Base-by-base conservation (phyloP, 805 yeast species). In the Metschnikowia rubicola region DNA sequence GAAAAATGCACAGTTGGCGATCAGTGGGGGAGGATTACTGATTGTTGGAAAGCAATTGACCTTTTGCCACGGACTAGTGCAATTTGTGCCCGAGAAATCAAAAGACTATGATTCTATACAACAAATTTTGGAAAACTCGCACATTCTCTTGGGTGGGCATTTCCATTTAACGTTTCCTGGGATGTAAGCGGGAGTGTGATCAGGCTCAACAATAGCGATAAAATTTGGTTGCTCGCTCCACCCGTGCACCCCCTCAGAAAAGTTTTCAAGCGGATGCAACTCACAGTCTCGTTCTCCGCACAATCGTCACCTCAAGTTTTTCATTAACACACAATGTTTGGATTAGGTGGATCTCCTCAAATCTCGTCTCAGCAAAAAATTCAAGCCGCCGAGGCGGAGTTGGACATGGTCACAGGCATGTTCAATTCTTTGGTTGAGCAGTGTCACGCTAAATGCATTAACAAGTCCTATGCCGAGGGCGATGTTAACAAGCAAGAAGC, bases 331-430 rank as follows among this genome's bases (percentile, higher is more conserved):
- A 50, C 10, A 30, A 86, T 86, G 92, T 77, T 86, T 64, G 92
- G 92, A 59, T 76, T 87, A 55, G 85, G 84, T 53, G 77, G 80
- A 50, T 77, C 86, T 56, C 91, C 92, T 54, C 88, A 84, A 65
- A 63, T 83, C 54, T 74, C 86, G 26, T 78, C 89, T 35, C 86
- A 84, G 54, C 90, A 85, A 66, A 87, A 87, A 67, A 75, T 87
- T 52, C 78, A 78, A 61, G 96, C 96, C 56, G 99, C 99, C 43
- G 98, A 92, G 73, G 88, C 96, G 48, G 99, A 92, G 70, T 79
- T 92, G 57, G 99, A 92, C 68, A 86, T 94, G 83, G 96, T 92
- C 59, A 91, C 97, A 35, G 96, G 94, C 59, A 90, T 92, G 97
- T 92, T 92, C 81, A 92, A 92, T 80, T 58, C 84, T 61, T 75